phyloP scores from a whole-genome alignment of 441 rosid species.

The Dalechampia spathulata region DNA sequence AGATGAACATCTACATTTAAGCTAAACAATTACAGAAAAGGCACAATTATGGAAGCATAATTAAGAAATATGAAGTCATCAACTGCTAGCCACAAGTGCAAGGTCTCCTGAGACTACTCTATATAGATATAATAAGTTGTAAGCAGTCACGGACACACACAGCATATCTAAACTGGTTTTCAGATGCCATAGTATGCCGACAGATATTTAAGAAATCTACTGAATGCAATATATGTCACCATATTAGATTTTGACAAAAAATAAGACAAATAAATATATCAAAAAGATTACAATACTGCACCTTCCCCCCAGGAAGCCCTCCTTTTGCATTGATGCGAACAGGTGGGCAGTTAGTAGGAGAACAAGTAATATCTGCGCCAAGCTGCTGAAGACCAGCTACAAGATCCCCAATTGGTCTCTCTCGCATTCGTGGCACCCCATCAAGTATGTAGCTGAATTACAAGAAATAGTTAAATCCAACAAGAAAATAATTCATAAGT shows the following conservation, averaged over 20 bases:
- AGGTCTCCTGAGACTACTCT: neutral
- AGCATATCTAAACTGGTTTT: neutral
- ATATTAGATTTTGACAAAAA: neutral
- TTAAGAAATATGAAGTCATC: neutral
- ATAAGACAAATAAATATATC: slow-evolving; percentile 6
- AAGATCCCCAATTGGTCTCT: slow-evolving; percentile 94
- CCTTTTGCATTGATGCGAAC: slow-evolving; percentile 71
- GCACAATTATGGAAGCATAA: neutral
- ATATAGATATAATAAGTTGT: neutral
- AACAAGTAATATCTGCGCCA: slow-evolving; percentile 83
- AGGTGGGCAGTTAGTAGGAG: slow-evolving; percentile 80
- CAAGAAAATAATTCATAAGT: neutral
- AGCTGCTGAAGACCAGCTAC: slow-evolving; percentile 89
- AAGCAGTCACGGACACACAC: neutral
- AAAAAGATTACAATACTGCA: slow-evolving; percentile 19
- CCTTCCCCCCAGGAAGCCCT: slow-evolving; percentile 99
- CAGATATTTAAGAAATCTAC: neutral
- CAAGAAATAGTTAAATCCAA: neutral
- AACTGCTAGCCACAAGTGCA: neutral
- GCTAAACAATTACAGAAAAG: neutral
- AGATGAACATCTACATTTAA: neutral
- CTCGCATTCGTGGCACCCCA: slow-evolving; percentile 96
- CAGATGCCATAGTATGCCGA: neutral
- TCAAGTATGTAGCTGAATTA: slow-evolving; percentile 76
- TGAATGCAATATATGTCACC: neutral